Base-by-base conservation (phyloP, 768 basidiomycete species). In the Naematelia encephala region DNA sequence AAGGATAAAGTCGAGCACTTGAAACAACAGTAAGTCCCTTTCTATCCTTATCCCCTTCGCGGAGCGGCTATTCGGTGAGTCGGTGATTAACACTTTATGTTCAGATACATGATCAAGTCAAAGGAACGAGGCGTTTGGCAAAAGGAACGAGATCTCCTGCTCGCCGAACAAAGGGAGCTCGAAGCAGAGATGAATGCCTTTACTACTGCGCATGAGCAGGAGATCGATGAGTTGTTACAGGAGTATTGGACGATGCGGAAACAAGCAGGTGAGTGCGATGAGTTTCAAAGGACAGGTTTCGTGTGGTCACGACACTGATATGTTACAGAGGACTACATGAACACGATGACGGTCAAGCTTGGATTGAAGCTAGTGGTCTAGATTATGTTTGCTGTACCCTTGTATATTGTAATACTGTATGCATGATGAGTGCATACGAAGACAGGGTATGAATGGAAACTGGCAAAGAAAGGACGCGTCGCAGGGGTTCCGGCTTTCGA, bases 201-300 rank as follows among this genome's bases (percentile, higher is more conserved):
- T 48, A 60, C 69, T 22, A 46, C 80, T 30, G 85, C 86, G 82
- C 51, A 64, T 55, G 89, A 92, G 76, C 78, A 77, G 5, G 90
- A 92, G 72, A 79, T 93, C n/a, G 86, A 86, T 63, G 86, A 88
- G 57, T 80, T 96, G 19, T 80, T 96, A 42, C 79, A 83, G 8
- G 90, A 91, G 73, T 92, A 94, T 74, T 69, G 67, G 69, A 64
- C 62, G 11, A 68, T 71, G 68, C 46, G 72, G 57, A 60, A 62
- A 52, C 68, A 69, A 50, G 68, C 72, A 49, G 69, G 72, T 73
- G 42, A 64, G 72, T 68, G 28, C n/a, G n/a, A n/a, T n/a, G n/a
- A n/a, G n/a, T n/a, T n/a, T n/a, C n/a, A n/a, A n/a, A n/a, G n/a
- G n/a, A n/a, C n/a, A n/a, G n/a, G n/a, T n/a, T 4, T 19, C 45